phyloP scores from a whole-genome alignment of 768 basidiomycete genomes.

The Suillus decipiens region DNA sequence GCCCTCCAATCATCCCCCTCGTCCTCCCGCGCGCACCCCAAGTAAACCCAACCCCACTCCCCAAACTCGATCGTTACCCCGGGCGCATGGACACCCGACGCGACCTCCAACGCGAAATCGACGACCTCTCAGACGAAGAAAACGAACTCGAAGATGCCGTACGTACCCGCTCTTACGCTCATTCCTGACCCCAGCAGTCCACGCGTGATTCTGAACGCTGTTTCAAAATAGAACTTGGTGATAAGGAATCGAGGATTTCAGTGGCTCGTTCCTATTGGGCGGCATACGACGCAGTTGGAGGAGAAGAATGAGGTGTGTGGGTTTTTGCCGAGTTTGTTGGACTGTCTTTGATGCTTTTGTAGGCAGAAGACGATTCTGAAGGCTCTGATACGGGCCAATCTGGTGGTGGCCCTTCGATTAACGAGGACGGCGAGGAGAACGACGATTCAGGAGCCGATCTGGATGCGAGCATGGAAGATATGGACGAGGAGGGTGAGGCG shows the following conservation, averaged over 20 bases:
- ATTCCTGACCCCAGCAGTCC: not conserved
- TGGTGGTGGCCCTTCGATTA: slow-evolving; percentile 30
- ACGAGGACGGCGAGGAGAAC: slow-evolving; percentile 36
- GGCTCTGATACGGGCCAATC: slow-evolving; percentile 34
- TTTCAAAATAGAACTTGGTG: slow-evolving; percentile 46
- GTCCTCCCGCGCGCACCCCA: slow-evolving; percentile 68
- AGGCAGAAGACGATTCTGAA: slow-evolving; percentile 40
- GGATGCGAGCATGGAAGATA: slow-evolving; percentile 42
- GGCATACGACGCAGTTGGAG: slow-evolving; percentile 71
- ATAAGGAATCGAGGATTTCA: slow-evolving; percentile 67
- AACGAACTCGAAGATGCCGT: slow-evolving; percentile 78
- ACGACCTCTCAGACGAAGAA: slow-evolving; percentile 85
- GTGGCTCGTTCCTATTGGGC: slow-evolving; percentile 74
- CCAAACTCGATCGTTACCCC: slow-evolving; percentile 48
- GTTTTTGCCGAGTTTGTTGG: not conserved
- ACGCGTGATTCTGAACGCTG: not conserved
- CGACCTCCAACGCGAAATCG: slow-evolving; percentile 75
- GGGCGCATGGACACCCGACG: slow-evolving; percentile 62
- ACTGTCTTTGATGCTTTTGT: not conserved
- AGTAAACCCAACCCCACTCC: slow-evolving; percentile 62
- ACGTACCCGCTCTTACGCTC: slow-evolving; percentile 22
- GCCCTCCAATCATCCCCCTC: slow-evolving; percentile 59
- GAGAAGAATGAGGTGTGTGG: slow-evolving; percentile 78
- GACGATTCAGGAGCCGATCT: slow-evolving; percentile 41
- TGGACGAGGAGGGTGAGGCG: slow-evolving; percentile 36